A percentile compares a stretch with the other conserved stretches of the same genome.
Evolutionary conservation across 352 stramenopile species (phyloP).

Genomic region (Phytophthora multivora): DNA sequence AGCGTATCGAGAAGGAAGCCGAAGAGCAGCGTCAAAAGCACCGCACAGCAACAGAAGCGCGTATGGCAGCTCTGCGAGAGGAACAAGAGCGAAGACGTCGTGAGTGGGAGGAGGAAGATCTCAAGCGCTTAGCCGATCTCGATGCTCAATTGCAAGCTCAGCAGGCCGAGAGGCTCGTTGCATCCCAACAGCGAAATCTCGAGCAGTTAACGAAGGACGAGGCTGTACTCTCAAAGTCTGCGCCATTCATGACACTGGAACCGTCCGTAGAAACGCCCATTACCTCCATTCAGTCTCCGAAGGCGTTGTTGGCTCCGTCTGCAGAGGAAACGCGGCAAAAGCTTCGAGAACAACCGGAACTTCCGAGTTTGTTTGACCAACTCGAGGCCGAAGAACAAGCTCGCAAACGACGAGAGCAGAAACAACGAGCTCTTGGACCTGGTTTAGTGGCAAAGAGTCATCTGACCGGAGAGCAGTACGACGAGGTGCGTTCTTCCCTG

Average conservation of each 20-base stretch:
- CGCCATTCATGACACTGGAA: constrained; percentile 6
- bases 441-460: constrained; percentile 9
- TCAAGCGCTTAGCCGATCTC: constrained; percentile 44
- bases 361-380: constrained; percentile 79
- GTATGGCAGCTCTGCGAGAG: constrained; percentile 56
- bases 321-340: constrained; percentile 38
- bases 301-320: constrained; percentile 21
- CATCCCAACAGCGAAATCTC: constrained; percentile 36
- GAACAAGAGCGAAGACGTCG: constrained; percentile 72
- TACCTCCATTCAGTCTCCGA: background rate
- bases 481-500: constrained; percentile 44
- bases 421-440: constrained; percentile 22
- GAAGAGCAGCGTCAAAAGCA: constrained; percentile 52
- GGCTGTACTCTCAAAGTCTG: constrained; percentile 4
- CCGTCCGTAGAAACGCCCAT: constrained; percentile 16
- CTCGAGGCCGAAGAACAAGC: constrained; percentile 74
- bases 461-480: constrained; percentile 27
- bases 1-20: constrained; percentile 44
- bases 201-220: constrained; percentile 38
- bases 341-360: constrained; percentile 44
- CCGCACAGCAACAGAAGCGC: constrained; percentile 52
- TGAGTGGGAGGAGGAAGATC: constrained; percentile 76
- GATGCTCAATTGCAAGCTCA: constrained; percentile 55
- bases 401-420: constrained; percentile 40
- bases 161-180: constrained; percentile 40